Percentiles rank a stretch among this genome's conserved stretches.
These are phyloP conservation scores for Basidioascus undulatus DNA, from an alignment of 768 basidiomycete genomes.

Conservation along the genomic window DNA sequence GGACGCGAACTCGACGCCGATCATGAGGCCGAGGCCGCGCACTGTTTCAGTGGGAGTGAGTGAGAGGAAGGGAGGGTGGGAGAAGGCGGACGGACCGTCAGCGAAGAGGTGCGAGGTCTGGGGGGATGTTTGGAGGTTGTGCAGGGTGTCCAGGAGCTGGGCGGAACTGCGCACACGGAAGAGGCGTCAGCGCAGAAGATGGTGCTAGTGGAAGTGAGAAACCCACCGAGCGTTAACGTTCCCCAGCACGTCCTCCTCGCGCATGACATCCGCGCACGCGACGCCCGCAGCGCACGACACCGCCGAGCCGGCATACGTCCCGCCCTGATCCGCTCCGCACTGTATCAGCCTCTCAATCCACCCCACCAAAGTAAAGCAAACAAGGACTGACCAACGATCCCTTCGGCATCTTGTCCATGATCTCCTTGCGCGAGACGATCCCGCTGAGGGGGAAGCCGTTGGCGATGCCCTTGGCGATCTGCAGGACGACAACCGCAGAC, in stretches of 20 bases:
- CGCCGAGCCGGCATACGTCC: slow-evolving; percentile 79
- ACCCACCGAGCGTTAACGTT: slow-evolving; percentile 50
- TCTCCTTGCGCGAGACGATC: slow-evolving; percentile 49
- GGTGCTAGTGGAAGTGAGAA: background rate
- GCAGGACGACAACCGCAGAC: no score
- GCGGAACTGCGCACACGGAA: slow-evolving; percentile 18
- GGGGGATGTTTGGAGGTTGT: slow-evolving; percentile 31
- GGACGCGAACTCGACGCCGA: slow-evolving; percentile 44
- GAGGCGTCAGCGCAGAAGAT: background rate
- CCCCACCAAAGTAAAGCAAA: slow-evolving; percentile 13
- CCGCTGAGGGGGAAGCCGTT: slow-evolving; percentile 88
- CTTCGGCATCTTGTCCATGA: slow-evolving; percentile 52
- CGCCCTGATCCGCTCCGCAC: slow-evolving; percentile 28
- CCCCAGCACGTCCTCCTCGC: slow-evolving; percentile 52
- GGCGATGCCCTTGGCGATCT: slow-evolving; percentile 64
- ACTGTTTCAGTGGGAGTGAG: no score
- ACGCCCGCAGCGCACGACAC: slow-evolving; percentile 77
- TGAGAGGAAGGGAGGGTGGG: no score
- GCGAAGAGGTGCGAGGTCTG: slow-evolving; percentile 34
- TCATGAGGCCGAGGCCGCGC: slow-evolving; percentile 73
- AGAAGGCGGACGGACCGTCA: no score
- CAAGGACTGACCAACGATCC: slow-evolving; percentile 40
- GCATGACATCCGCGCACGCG: slow-evolving; percentile 52
- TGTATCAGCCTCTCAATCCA: slow-evolving; percentile 6
- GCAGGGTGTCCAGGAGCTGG: slow-evolving; percentile 49